A percentile compares a stretch with the other conserved stretches of the same genome.
Conservation (phyloP, 148 eudicot genomes). For the Fagopyrum esculentum region DNA sequence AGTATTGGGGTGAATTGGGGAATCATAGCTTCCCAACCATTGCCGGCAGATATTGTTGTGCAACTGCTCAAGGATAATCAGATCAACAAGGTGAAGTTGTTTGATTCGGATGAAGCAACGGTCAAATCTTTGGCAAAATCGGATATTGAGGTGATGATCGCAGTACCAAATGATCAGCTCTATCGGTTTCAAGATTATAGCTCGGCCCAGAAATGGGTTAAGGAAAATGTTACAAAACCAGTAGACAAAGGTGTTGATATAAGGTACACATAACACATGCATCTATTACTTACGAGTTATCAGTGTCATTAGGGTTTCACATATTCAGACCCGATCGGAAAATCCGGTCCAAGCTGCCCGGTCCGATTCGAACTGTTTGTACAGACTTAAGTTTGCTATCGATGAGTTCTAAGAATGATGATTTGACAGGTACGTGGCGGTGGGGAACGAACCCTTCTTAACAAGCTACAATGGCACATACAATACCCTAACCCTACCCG, state of each 20-base stretch:
- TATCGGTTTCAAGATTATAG: conserved; percentile 24
- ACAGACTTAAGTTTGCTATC: too few species aligned
- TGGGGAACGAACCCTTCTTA: conserved; percentile 89
- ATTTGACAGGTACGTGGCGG: conserved; percentile 57
- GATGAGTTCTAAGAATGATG: not conserved
- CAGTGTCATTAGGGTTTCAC: too few species aligned
- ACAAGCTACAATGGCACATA: conserved; percentile 50
- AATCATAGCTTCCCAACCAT: conserved; percentile 39
- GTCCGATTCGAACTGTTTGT: too few species aligned
- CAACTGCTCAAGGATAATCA: conserved; percentile 70
- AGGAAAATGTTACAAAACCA: conserved; percentile 48
- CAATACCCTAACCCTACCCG: conserved; percentile 43
- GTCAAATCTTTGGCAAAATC: conserved; percentile 49
- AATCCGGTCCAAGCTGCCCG: too few species aligned
- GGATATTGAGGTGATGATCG: conserved; percentile 79
- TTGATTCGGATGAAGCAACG: conserved; percentile 51
- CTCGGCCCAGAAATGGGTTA: conserved; percentile 63
- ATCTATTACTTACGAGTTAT: too few species aligned
- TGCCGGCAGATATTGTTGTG: conserved; percentile 37
- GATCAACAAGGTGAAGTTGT: conserved; percentile 57
- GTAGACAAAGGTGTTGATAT: conserved; percentile 58
- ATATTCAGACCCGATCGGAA: too few species aligned
- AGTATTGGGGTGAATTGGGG: conserved; percentile 86
- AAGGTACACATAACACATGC: conserved; percentile 27
- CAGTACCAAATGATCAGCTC: conserved; percentile 64